Conservation (phyloP, 768 basidiomycete genomes). For the Mycena galericulata region DNA sequence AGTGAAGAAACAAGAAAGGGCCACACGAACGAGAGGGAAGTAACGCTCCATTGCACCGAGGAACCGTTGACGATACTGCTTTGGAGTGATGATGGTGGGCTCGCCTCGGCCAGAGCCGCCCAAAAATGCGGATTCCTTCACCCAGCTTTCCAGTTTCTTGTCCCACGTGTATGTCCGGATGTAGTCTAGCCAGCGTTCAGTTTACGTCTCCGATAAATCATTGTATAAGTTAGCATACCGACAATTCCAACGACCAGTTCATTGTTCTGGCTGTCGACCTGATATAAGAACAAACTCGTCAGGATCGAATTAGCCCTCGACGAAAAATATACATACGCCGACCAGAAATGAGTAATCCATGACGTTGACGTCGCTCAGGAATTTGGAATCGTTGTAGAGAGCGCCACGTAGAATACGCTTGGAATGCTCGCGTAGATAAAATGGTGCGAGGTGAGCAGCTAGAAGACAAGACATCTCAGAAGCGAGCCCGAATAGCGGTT, state of each 20-base stretch:
- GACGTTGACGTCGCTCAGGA: conserved; percentile 93
- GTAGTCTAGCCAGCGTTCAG: conserved; percentile 69
- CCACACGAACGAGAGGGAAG: conserved; percentile 77
- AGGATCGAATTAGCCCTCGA: not conserved
- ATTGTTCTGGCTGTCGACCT: conserved; percentile 88
- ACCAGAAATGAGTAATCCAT: conserved; percentile 96
- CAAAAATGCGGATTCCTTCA: conserved; percentile 93
- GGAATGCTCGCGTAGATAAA: conserved; percentile 96
- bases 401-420: conserved; percentile 93
- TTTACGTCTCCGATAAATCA: not conserved
- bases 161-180: conserved; percentile 98
- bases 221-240: conserved; percentile 65
- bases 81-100: conserved; percentile 96
- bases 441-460: conserved; percentile 87
- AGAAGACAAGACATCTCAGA: conserved; percentile 16
- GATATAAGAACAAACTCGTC: not conserved
- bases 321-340: conserved; percentile 65
- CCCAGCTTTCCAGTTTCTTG: conserved; percentile 98
- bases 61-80: conserved; percentile 91
- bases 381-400: conserved; percentile 94
- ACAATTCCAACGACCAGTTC: conserved; percentile 98
- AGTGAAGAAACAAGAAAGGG: not conserved
- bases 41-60: conserved; percentile 91
- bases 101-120: conserved; percentile 88
- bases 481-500: conserved; percentile 19